Base-by-base conservation (phyloP, 176 grass and related monocot genomes). In the barley (Hordeum vulgare) region DNA sequence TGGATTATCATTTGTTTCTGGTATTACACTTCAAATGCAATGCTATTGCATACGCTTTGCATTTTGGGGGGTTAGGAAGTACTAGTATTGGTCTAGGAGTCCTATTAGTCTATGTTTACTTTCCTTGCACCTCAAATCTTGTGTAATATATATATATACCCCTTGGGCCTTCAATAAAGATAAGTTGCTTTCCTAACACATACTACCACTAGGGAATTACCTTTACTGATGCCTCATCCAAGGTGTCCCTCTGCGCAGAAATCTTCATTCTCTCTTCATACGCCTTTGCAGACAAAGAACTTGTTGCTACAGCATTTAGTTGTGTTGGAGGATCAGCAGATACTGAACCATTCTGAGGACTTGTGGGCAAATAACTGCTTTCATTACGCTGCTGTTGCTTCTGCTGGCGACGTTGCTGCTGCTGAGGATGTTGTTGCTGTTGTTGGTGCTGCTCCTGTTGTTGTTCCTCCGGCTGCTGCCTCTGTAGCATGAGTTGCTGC, bases 181-280 rank as follows among this genome's bases (percentile, higher is more conserved):
- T n/a, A n/a, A n/a, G n/a, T n/a, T n/a, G n/a, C n/a, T n/a, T n/a
- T n/a, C n/a, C n/a, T n/a, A n/a, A n/a, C n/a, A n/a, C 12, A 78
- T 61, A 68, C 18, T 42, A 9, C 1, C 67, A 41, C 60, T 49
- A 20, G 77, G 25, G 20, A 78, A 61, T 49, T 66, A 94, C 92
- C 73, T 91, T 94, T 11, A 82, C 64, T 4, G 81, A 75, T 71
- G 60, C 67, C 42, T 89, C 86, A 79, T 91, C 86, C 62, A 81
- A 64, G 29, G 75, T 51, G 29, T 94, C 86, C 74, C 82, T 91
- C 59, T 87, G 92, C 28, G 72, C 45, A 85, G 92, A 79, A 86
- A 83, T 71, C 79, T 88, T 92, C 63, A 88, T 63, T 36, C 81
- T 80, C 67, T 90, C 92, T 47, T 91, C 92, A 28, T 80, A 83